A percentile compares a stretch with the other conserved stretches of the same genome.
These are phyloP conservation scores for Podospora fimiseda DNA, from an alignment of 495 filamentous ascomycete genomes.

Conservation along the genomic window DNA sequence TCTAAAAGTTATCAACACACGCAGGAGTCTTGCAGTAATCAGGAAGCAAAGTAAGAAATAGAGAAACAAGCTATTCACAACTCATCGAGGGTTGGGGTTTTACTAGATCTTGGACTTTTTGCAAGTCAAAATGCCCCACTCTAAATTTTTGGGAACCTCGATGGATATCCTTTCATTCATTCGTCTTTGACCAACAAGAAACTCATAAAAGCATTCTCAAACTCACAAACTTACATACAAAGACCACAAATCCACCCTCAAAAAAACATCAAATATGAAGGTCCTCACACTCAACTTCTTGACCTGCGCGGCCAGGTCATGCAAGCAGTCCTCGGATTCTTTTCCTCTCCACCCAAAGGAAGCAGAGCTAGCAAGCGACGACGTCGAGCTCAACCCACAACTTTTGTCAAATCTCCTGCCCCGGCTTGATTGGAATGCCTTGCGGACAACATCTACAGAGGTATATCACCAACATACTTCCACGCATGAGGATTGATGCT, in stretches of 20 bases:
- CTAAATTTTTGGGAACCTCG: neutral
- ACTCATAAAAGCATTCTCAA: neutral
- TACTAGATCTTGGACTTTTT: neutral
- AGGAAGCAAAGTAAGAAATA: too few relatives aligned
- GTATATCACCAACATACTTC: constrained; percentile 40
- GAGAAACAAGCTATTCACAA: too few relatives aligned
- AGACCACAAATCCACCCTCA: neutral
- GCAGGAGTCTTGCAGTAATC: too few relatives aligned
- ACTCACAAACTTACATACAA: neutral
- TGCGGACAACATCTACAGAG: constrained; percentile 70
- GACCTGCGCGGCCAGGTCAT: constrained; percentile 89
- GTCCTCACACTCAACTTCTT: constrained; percentile 95
- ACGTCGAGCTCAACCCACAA: constrained; percentile 68
- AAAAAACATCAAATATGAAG: constrained; percentile 60
- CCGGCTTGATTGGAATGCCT: constrained; percentile 79
- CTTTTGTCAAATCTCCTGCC: constrained; percentile 79
- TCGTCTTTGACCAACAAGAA: neutral
- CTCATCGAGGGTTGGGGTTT: neutral
- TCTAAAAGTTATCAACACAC: too few relatives aligned
- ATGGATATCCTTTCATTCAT: neutral
- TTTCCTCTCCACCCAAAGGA: constrained; percentile 90
- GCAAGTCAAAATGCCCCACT: neutral
- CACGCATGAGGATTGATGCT: too few relatives aligned
- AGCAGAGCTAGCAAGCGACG: constrained; percentile 77
- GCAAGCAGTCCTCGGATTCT: constrained; percentile 67